phyloP scores from a whole-genome alignment of 2,329 filamentous ascomycete genomes.

The Cytospora chrysosperma region DNA sequence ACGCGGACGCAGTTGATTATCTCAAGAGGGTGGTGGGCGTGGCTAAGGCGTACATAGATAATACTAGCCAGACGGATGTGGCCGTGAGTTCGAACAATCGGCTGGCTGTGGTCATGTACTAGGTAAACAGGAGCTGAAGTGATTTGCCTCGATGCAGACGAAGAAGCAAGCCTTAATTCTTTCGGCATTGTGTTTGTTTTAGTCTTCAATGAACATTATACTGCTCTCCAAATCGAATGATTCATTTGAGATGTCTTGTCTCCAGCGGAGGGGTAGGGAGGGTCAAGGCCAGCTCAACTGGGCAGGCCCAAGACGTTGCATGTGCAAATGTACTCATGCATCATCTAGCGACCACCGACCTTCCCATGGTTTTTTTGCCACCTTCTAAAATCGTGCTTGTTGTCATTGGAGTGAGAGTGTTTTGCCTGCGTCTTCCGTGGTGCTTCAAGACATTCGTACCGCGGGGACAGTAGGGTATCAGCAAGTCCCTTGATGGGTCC shows the following conservation, averaged over 20 bases:
- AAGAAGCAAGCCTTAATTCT: not conserved
- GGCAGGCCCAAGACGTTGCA: not conserved
- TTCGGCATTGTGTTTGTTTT: not conserved
- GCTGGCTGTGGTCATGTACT: constrained; percentile 13
- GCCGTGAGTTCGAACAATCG: constrained; percentile 19
- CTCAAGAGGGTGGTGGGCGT: constrained; percentile 7
- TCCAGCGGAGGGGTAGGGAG: not conserved
- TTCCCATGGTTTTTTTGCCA: not conserved
- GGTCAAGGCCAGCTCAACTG: not conserved
- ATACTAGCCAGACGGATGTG: constrained; percentile 10
- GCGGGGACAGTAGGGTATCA: not conserved
- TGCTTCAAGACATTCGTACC: not conserved
- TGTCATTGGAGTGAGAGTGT: not conserved
- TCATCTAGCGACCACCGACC: not conserved
- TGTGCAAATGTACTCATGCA: too few species aligned
- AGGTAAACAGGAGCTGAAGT: not conserved
- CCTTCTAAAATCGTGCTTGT: not conserved
- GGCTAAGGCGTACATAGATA: constrained; percentile 15
- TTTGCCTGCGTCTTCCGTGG: not conserved
- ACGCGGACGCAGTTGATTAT: constrained; percentile 15
- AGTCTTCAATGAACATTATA: not conserved
- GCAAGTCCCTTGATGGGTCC: not conserved
- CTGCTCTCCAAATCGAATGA: not conserved
- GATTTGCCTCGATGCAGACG: not conserved
- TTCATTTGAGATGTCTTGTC: not conserved